Evolutionary conservation across 2,329 filamentous ascomycete species (phyloP), one percentile per base, ranked within the genome.

Genomic region (Colletotrichum lentis): DNA sequence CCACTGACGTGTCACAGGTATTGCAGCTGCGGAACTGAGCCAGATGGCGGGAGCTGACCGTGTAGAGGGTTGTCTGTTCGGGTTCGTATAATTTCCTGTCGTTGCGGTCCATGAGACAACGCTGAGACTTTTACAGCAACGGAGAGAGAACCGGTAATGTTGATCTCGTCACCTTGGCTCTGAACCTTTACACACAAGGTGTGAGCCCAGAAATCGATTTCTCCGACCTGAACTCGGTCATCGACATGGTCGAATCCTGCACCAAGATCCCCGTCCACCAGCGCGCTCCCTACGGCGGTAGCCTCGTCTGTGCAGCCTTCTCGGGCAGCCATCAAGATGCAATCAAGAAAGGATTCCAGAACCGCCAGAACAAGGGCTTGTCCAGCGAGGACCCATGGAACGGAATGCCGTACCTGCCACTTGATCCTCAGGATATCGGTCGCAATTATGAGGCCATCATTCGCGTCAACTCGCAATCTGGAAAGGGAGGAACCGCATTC

Each of bases 401-500:
- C 31, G 31, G 31, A 20, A 39, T 73, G 27, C 95, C 95, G 0
- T 98, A 98, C 77, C 90, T 98, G 56, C 95, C 95, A 14, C 86
- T 98, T 74, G 95, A 98, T 76, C 95, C 95, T 5, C 86, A 91
- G 75, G 95, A 98, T 76, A 97, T 98, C 71, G 95, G 95, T 58
- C 90, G 95, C 66, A 97, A 90, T n/a, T 98, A 98, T 86, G 94
- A 98, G 81, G 95, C 95, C 67, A 91, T 98, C 76, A 98, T 98
- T 77, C 92, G 95, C 69, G 95, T 98, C 86, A 99, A 98, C 84
- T 97, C 93, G 20, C 95, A 98, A 79, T 93, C 89, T 74, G 95
- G 95, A 72, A 98, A 99, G 83, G 95, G 95, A 70, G 96, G 96
- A 73, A 90, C 93, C 69, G 94, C 95, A 58, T 98, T 98, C 76